Evolutionary conservation across 768 basidiomycete genomes (phyloP).

Genomic region (Rossbeevera mucosa): DNA sequence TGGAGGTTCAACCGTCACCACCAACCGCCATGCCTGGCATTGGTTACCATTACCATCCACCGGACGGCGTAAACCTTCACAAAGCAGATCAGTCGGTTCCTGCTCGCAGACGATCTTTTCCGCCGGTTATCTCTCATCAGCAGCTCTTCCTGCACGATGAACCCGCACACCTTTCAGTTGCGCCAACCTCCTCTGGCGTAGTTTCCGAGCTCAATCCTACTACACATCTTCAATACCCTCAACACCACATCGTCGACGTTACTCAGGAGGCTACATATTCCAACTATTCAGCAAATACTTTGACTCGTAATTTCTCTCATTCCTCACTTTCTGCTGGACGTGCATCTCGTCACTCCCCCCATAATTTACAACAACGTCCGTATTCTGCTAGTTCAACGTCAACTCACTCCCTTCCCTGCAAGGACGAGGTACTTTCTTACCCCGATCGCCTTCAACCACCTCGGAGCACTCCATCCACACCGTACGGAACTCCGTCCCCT

Average conservation of each 20-base stretch:
- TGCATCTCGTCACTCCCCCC: constrained; percentile 10
- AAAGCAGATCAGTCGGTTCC: constrained; percentile 17
- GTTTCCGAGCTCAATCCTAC: constrained; percentile 8
- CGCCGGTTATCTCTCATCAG: constrained; percentile 14
- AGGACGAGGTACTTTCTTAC: constrained; percentile 12
- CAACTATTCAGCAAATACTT: constrained; percentile 7
- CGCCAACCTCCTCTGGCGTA: constrained; percentile 7
- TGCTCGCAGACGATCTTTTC: constrained; percentile 30
- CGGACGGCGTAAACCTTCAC: constrained; percentile 16
- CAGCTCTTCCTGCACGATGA: constrained; percentile 10
- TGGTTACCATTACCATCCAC: constrained; percentile 29
- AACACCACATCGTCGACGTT: constrained; percentile 4
- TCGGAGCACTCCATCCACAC: constrained; percentile 3
- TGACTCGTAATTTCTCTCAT: constrained; percentile 11
- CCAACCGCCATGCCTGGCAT: constrained; percentile 29
- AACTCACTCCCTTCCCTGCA: constrained; percentile 12
- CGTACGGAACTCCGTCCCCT: constrained; percentile 21
- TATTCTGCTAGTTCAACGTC: constrained; percentile 23
- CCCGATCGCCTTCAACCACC: constrained; percentile 7
- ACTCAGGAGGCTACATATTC: constrained; percentile 17
- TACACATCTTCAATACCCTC: constrained; percentile 15
- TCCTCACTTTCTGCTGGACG: constrained; percentile 9
- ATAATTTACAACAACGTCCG: constrained; percentile 9
- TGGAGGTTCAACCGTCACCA: constrained; percentile 41
- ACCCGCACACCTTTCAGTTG: constrained; percentile 6